Evolutionary conservation across 345 rosid genomes (phyloP), one percentile per base, ranked within the genome.

Genomic region (Durio zibethinus): DNA sequence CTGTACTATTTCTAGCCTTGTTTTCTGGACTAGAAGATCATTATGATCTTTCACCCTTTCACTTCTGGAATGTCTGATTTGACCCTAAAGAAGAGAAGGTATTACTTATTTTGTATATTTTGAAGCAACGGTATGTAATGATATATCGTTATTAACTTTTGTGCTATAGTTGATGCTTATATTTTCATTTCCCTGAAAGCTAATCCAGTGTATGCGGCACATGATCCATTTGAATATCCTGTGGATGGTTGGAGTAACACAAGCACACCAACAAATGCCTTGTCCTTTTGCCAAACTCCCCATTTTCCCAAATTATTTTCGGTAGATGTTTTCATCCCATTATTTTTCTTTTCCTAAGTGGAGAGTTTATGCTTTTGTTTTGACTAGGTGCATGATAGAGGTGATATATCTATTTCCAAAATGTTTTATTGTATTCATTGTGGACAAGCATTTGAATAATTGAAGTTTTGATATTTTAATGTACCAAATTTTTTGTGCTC

Each of bases 101-200:
- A 42, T 71, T 56, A 33, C 52, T 33, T 76, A 71, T 80, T 63
- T 72, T 80, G 80, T 72, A 21, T 76, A 64, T 73, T 76, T 63
- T 47, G 14, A 70, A 71, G 45, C 63, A 10, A 63, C 31, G 67
- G 38, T 70, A 40, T 76, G 79, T 63, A 61, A 63, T 48, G 59
- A 67, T 16, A 23, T 57, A 57, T 77, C 64, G n/a, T 25, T 47
- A 23, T 59, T 67, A 57, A 31, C 31, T 54, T 61, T 21, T 47
- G 29, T 10, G 15, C 16, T 57, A 23, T 21, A 23, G 33, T 57
- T 10, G 15, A 57, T 57, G 31, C 33, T 57, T 3, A 5, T 9
- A 4, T 57, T 57, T 33, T 23, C 62, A 10, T 57, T 57, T 57
- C 33, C 60, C 62, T 57, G 1, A 57, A 25, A 25, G 31, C 62